Percentiles rank a stretch among this genome's conserved stretches.
These are phyloP conservation scores for Picea sitchensis DNA, from an alignment of 75 land plant species.

Conservation along the genomic window DNA sequence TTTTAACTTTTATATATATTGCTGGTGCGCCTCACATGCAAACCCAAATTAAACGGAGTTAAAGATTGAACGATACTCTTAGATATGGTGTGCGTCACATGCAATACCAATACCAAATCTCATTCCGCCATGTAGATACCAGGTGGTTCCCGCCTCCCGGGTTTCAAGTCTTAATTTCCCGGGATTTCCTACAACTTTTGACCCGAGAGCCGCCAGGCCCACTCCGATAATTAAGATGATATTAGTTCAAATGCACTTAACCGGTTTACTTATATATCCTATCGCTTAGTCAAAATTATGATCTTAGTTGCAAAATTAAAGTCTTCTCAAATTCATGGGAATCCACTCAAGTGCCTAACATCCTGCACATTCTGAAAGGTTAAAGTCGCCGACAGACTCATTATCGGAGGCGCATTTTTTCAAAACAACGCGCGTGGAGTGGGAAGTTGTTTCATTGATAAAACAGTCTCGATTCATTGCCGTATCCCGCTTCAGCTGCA, in stretches of 20 bases:
- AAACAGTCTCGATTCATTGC: no score
- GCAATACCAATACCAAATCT: no score
- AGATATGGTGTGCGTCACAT: no score
- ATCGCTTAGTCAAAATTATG: not conserved
- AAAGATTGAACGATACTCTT: no score
- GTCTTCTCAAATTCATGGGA: not conserved
- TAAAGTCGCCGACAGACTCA: slow-evolving; percentile 5
- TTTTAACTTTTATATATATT: no score
- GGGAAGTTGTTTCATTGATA: no score
- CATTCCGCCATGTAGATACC: no score
- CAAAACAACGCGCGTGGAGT: not conserved
- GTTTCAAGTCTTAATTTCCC: no score
- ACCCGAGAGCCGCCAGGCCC: not conserved
- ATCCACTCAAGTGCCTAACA: not conserved
- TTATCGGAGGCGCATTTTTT: not conserved
- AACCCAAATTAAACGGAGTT: no score
- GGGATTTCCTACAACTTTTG: not conserved
- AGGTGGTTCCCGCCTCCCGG: no score
- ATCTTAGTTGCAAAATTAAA: not conserved
- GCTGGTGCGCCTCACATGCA: no score
- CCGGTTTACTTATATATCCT: not conserved
- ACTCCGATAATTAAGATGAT: not conserved
- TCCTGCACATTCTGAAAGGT: not conserved
- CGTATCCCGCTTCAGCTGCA: no score
- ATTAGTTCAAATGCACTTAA: not conserved